Evolutionary conservation across 768 basidiomycete genomes (phyloP), one percentile per base, ranked within the genome.

Genomic region (Mrakia hoshinonis): DNA sequence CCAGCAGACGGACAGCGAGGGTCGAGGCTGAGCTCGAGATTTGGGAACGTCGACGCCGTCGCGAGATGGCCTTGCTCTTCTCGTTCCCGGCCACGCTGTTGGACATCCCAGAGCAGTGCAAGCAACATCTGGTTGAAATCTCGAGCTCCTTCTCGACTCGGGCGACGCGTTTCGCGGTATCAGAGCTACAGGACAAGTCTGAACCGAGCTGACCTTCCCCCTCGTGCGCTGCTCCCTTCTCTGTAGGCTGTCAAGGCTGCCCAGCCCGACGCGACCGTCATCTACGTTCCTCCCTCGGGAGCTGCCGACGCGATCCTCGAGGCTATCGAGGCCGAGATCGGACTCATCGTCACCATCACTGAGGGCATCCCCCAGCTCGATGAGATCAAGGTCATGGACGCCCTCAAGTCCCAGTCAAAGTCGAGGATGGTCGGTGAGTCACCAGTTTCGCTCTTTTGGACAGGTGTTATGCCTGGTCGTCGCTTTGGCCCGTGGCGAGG

Each of bases 301-400:
- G 95, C 95, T 24, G 96, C 92, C 36, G 94, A 95, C 75, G 96
- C 96, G 51, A 97, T 99, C 79, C 87, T 99, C 68, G 96, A 99
- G 81, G 96, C 96, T 46, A 97, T 99, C 76, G 96, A 98, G 80
- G 91, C 91, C 76, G 96, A 99, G 81, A 94, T 99, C 83, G 87
- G 89, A 22, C 82, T 99, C 72, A 99, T 99, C 82, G 96, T 99
- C 60, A 94, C 93, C 79, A 90, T 99, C 76, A 99, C 96, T 15
- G 96, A 99, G 81, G 96, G 96, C 51, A 99, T 99, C 76, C 96
- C 96, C 20, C 96, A 99, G 79, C 84, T 88, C 11, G 96, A 99
- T 79, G 95, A 99, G 83, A 92, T 99, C 79, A 86, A 85, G 80
- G 91, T 99, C 73, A 87, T 89, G 83, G 90, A 95, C 78, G 96